A percentile compares a stretch with the other conserved stretches of the same genome.
Conservation (phyloP, 805 yeast species). For the Yamadazyma endophytica region DNA sequence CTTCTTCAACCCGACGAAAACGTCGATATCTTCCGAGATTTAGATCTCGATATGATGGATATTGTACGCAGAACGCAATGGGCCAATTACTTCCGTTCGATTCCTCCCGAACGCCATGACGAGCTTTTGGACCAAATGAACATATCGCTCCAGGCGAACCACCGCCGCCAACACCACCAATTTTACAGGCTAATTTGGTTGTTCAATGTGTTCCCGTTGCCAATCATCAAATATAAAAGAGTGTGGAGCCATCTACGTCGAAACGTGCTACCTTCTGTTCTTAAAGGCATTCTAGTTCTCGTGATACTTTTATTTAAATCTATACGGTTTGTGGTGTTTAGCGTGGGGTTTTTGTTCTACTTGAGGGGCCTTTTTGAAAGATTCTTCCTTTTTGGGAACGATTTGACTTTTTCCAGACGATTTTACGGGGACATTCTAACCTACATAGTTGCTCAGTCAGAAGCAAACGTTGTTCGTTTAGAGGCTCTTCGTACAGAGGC, state of each 20-base stretch:
- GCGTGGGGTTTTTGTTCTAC: constrained; percentile 13
- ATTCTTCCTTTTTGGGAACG: constrained; percentile 21
- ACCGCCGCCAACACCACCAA: no score
- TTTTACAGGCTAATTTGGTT: constrained; percentile 14
- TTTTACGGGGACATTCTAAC: constrained; percentile 25
- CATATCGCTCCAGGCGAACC: constrained; percentile 4
- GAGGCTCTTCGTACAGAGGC: no score
- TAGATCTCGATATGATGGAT: constrained; percentile 18
- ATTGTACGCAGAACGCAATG: constrained; percentile 14
- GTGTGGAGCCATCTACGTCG: constrained; percentile 13
- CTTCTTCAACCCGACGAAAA: no score
- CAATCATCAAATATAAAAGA: constrained; percentile 14
- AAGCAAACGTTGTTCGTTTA: constrained; percentile 14
- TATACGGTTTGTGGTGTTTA: constrained; percentile 14
- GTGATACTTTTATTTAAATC: constrained; percentile 7
- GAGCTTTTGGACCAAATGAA: constrained; percentile 10
- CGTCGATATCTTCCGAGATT: constrained; percentile 17
- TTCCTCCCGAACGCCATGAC: constrained; percentile 11
- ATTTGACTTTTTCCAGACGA: constrained; percentile 25
- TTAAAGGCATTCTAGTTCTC: constrained; percentile 3
- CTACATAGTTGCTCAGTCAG: no score
- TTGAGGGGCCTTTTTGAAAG: constrained; percentile 15
- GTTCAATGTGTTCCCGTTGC: constrained; percentile 15
- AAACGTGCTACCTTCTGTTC: constrained; percentile 2
- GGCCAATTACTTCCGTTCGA: constrained; percentile 4